Conservation (phyloP, 768 basidiomycete species). For the Leccinum variicolor region DNA sequence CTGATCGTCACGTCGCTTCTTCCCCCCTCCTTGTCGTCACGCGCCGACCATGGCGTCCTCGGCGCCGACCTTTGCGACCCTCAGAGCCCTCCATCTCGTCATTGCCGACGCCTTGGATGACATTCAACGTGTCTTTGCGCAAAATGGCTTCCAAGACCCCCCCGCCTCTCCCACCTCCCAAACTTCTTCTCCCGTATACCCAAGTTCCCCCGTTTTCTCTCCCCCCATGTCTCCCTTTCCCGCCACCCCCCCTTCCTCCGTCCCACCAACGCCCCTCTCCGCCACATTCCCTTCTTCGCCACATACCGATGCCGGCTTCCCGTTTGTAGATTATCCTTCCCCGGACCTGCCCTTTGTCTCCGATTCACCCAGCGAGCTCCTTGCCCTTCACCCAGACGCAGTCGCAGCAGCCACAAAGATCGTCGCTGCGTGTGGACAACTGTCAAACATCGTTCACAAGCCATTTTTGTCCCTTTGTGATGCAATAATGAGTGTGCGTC, state of each 20-base stretch:
- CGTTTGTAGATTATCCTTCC: slow-evolving; percentile 50
- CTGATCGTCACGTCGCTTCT: slow-evolving; percentile 3
- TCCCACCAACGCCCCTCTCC: slow-evolving; percentile 30
- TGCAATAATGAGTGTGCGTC: slow-evolving; percentile 63
- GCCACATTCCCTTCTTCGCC: slow-evolving; percentile 20
- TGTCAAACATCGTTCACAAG: slow-evolving; percentile 59
- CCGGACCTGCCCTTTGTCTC: slow-evolving; percentile 47
- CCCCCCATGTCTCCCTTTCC: slow-evolving; percentile 24
- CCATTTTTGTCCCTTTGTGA: slow-evolving; percentile 75
- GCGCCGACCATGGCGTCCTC: slow-evolving; percentile 20
- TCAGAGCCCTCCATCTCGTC: slow-evolving; percentile 62
- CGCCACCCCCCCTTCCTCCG: slow-evolving; percentile 24
- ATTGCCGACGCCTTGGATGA: slow-evolving; percentile 68
- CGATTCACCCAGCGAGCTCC: slow-evolving; percentile 46
- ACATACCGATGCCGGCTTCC: background rate
- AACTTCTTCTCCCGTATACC: slow-evolving; percentile 16
- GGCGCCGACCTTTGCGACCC: slow-evolving; percentile 59
- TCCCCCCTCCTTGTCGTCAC: slow-evolving; percentile 11
- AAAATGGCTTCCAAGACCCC: slow-evolving; percentile 6
- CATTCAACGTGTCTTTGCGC: slow-evolving; percentile 57
- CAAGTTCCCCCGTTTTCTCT: slow-evolving; percentile 32
- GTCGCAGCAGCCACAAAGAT: slow-evolving; percentile 59
- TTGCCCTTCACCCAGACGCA: slow-evolving; percentile 59
- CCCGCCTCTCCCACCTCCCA: slow-evolving; percentile 12
- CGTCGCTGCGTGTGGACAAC: slow-evolving; percentile 66